Evolutionary conservation across 1,284 basidiomycete genomes (phyloP).

Genomic region (Apiotrichum porosum): DNA sequence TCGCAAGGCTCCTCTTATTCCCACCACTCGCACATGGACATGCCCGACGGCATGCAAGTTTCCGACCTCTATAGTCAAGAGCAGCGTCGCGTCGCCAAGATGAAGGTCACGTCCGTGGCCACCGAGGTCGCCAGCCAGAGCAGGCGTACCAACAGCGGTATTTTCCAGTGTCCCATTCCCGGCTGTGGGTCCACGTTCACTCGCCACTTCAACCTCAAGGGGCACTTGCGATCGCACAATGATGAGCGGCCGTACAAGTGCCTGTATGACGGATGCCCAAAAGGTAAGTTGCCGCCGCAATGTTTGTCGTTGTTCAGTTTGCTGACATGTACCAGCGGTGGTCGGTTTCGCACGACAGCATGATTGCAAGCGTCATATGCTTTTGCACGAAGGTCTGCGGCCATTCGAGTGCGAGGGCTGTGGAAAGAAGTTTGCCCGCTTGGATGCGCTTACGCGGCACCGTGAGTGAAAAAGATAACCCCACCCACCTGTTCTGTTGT

Average conservation of each 20-base stretch:
- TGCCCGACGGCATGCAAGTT: conserved; percentile 29
- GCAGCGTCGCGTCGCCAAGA: conserved; percentile 62
- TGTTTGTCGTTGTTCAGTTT: too few species aligned
- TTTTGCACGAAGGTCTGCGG: conserved; percentile 76
- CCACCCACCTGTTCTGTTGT: too few species aligned
- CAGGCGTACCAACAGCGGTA: conserved; percentile 79
- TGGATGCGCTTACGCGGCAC: conserved; percentile 78
- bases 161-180: conserved; percentile 84
- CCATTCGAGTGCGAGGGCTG: conserved; percentile 86
- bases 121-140: conserved; percentile 88
- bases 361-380: conserved; percentile 92
- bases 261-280: conserved; percentile 86
- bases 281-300: too few species aligned
- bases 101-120: conserved; percentile 90
- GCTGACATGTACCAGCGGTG: conserved; percentile 33
- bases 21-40: conserved; percentile 35
- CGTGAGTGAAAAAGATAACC: conserved; percentile 55
- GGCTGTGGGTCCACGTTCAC: conserved; percentile 95
- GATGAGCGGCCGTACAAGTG: conserved; percentile 92
- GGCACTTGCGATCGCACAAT: conserved; percentile 92
- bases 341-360: conserved; percentile 81
- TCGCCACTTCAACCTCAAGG: conserved; percentile 58
- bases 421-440: conserved; percentile 86
- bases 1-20: conserved; percentile 41
- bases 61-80: background rate